Evolutionary conservation across 2,329 filamentous ascomycete species (phyloP), one percentile per base, ranked within the genome.

Genomic region (Diplodia seriata): DNA sequence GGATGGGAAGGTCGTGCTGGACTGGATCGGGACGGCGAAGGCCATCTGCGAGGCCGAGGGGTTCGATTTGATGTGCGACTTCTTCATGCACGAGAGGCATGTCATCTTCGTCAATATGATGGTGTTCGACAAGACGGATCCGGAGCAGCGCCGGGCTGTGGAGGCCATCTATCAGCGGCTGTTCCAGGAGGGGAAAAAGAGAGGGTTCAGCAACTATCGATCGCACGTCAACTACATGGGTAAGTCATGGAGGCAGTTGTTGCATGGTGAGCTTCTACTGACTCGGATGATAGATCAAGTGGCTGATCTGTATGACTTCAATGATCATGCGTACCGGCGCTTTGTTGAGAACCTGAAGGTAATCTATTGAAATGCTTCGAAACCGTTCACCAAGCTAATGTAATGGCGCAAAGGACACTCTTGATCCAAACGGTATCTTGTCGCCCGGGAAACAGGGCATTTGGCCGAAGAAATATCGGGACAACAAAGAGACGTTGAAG

Each of bases 171-270:
- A 76, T 56, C 72, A 72, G 55, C 74, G 74, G 38, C 74, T 76
- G 69, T 76, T 76, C 36, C 75, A 78, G 15, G 79, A 83, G 68
- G 79, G 77, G 7, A 80, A 79, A 2, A 74, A 72, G 14, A 70
- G 77, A 9, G 80, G 80, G 1, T 82, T 79, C 68, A 80, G 80
- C 55, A 81, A 83, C 69, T 84, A 84, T 70, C 76, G 82, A n/a
- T 83, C 82, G 0, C 82, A 84, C 69, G 70, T 84, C 50, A 76
- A 79, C 6, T 72, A 83, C 26, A 82, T 82, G 76, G 82, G 84
- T 68, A 51, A 23, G 43, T 26, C 4, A n/a, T 15, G 9, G 3
- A 7, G 1, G 2, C 7, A 8, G 7, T 1, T 29, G 2, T 3
- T 20, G 8, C 31, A 12, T 18, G 29, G 14, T 18, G 6, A 7